Evolutionary conservation across 306 rosid species (phyloP).

Genomic region (Medicago truncatula): MtrunA17r5.0-ANR NC_053047.1:455501-456000

Average conservation of each 20-base stretch:
- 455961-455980: slow-evolving; percentile 60
- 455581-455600: slow-evolving; percentile 5
- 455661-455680: slow-evolving; percentile 39
- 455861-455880: slow-evolving; percentile 87
- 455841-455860: slow-evolving; percentile 94
- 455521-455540: slow-evolving; percentile 18
- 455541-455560: neutral
- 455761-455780: slow-evolving; percentile 66
- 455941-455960: slow-evolving; percentile 47
- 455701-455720: slow-evolving; percentile 1
- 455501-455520: neutral
- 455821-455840: slow-evolving; percentile 90
- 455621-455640: slow-evolving; percentile 40
- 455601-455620: slow-evolving; percentile 4
- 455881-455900: slow-evolving; percentile 48
- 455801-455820: slow-evolving; percentile 82
- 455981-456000: slow-evolving; percentile 44
- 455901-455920: slow-evolving; percentile 68
- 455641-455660: slow-evolving; percentile 40
- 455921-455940: slow-evolving; percentile 51
- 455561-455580: slow-evolving; percentile 10
- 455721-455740: neutral
- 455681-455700: neutral
- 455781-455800: slow-evolving; percentile 83
- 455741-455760: neutral